Percentiles rank a stretch among this genome's conserved stretches.
phyloP scores from a whole-genome alignment of 345 rosid species.

The Murraya paniculata region DNA sequence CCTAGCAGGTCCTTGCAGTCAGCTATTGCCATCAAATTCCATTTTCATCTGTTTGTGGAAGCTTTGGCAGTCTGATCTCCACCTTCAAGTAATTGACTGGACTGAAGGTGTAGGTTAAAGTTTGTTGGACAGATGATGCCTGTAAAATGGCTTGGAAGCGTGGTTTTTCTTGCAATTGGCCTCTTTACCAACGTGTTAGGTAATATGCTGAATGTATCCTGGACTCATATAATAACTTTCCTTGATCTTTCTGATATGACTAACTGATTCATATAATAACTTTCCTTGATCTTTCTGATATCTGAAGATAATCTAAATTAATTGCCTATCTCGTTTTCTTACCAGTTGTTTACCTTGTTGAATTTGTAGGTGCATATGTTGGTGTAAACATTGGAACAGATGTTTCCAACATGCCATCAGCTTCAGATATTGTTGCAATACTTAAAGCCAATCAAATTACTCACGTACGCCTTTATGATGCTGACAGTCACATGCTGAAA shows the following conservation, averaged over 20 bases:
- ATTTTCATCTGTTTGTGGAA: constrained; percentile 17
- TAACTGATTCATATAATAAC: neutral
- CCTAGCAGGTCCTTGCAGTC: constrained; percentile 3
- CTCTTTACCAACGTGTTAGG: constrained; percentile 45
- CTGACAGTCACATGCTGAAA: constrained; percentile 82
- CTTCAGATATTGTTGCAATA: constrained; percentile 54
- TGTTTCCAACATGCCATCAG: constrained; percentile 70
- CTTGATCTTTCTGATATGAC: neutral
- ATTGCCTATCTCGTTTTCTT: neutral
- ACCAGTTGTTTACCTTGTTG: constrained; percentile 11
- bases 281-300: neutral
- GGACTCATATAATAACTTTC: neutral
- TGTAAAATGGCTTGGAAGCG: constrained; percentile 41
- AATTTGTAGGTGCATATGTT: constrained; percentile 61
- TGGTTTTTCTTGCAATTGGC: constrained; percentile 42
- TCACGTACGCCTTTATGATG: constrained; percentile 84
- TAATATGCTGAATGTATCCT: constrained; percentile 25
- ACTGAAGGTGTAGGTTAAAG: constrained; percentile 9
- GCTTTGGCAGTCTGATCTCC: constrained; percentile 22
- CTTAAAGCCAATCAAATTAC: constrained; percentile 64
- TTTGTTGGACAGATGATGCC: constrained; percentile 46
- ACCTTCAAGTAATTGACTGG: constrained; percentile 4
- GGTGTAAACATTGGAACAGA: constrained; percentile 90
- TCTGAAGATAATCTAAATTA: neutral
- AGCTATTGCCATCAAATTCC: neutral